Evolutionary conservation across 257 asterid genomes (phyloP).

Genomic region (Lycium barbarum): DNA sequence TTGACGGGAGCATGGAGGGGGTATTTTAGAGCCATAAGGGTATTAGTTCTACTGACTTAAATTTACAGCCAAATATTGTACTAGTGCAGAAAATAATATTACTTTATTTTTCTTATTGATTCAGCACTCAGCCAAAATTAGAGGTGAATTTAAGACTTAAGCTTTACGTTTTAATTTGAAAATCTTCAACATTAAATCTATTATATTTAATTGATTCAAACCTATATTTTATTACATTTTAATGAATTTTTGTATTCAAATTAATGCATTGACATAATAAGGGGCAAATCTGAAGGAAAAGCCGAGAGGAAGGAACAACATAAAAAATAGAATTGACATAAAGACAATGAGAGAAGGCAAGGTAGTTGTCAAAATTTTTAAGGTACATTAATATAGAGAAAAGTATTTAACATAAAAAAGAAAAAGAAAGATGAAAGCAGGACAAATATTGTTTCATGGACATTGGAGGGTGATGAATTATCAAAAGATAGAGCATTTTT

Average conservation of each 20-base stretch:
- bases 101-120: not conserved
- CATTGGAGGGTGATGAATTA: not conserved
- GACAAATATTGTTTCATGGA: not conserved
- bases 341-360: not conserved
- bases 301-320: not conserved
- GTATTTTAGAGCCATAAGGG: too few relatives aligned
- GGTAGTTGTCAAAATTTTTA: not conserved
- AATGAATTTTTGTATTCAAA: not conserved
- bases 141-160: not conserved
- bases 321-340: not conserved
- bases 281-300: not conserved
- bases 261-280: not conserved
- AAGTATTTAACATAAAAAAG: not conserved
- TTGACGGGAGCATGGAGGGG: too few relatives aligned
- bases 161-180: not conserved
- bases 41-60: too few relatives aligned
- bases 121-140: not conserved
- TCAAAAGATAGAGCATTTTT: constrained; percentile 24
- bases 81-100: not conserved
- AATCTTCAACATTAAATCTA: not conserved
- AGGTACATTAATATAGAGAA: not conserved
- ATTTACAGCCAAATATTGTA: too few relatives aligned
- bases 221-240: not conserved
- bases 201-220: not conserved
- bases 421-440: not conserved